phyloP scores from a whole-genome alignment of 306 rosid genomes.

The Myrica gale region DNA sequence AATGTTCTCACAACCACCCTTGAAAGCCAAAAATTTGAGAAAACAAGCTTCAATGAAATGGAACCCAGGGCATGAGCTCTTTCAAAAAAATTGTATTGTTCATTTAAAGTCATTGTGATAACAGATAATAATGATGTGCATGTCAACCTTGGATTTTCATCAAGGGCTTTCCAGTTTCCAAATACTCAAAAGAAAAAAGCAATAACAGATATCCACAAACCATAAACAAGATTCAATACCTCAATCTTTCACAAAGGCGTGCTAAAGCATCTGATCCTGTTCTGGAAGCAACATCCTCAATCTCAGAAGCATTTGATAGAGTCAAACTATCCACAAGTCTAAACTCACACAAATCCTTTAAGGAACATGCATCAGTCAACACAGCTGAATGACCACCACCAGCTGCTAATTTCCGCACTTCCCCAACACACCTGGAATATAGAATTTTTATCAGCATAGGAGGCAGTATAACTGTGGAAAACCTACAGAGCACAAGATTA shows the following conservation, averaged over 20 bases:
- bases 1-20: neutral
- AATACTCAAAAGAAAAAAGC: neutral
- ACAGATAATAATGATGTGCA: slow-evolving; percentile 1
- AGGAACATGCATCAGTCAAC: slow-evolving; percentile 85
- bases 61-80: neutral
- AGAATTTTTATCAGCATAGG: slow-evolving; percentile 26
- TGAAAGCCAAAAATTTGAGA: neutral
- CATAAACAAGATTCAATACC: slow-evolving; percentile 41
- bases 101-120: neutral
- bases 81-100: neutral
- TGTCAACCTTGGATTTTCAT: neutral
- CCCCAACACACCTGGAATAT: slow-evolving; percentile 79
- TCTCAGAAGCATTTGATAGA: slow-evolving; percentile 53
- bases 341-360: slow-evolving; percentile 90
- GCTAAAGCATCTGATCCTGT: slow-evolving; percentile 92
- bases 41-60: neutral
- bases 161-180: neutral
- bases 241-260: slow-evolving; percentile 83
- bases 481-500: slow-evolving; percentile 20
- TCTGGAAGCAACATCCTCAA: slow-evolving; percentile 80
- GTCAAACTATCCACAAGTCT: slow-evolving; percentile 73
- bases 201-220: neutral
- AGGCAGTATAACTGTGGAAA: slow-evolving; percentile 6
- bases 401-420: slow-evolving; percentile 89
- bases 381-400: slow-evolving; percentile 99